Base-by-base conservation (phyloP, 2,329 filamentous ascomycete species). In the Pezizomycotina sp. region DNA sequence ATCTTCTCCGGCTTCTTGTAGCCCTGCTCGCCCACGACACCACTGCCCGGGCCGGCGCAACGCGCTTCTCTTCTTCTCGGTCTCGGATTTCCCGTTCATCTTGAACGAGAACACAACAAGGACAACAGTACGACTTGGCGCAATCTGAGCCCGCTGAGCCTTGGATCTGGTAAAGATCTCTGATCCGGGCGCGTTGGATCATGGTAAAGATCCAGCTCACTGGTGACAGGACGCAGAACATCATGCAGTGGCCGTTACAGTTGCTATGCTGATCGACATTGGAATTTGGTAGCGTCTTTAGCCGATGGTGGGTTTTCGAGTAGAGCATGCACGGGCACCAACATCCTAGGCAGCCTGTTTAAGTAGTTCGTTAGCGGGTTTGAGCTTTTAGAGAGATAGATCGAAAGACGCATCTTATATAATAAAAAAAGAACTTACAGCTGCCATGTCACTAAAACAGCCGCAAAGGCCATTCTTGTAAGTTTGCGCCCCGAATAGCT, bases 261-360 rank as follows among this genome's bases (percentile, higher is more conserved):
- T 37, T 30, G 23, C 35, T 38, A 31, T 49, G 49, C 3, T 42
- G 36, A 14, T 50, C 47, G 10, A 50, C 24, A 31, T 50, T 51
- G 7, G 47, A 48, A 31, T 49, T 46, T 13, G 49, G 48, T n/a
- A 40, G 39, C n/a, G 50, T 51, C 41, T 51, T 51, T 18, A 52
- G 25, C 24, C 49, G 45, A 38, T 51, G 49, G 31, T 51, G 40
- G 6, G 50, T 52, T 21, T 44, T 47, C 8, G 50, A 52, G 48
- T 52, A 52, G 32, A 52, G 47, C 31, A 52, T 52, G 39, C 50
- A 52, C 4, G 50, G 50, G 22, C 50, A 52, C 45, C 47, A 52
- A 33, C 46, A 52, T 26, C 47, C 48, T n/a, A 41, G 35, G 20
- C 49, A 51, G 31, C 49, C 48, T 49, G 18, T 27, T 27, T n/a